Conservation (phyloP, 2,329 filamentous ascomycete genomes). For the Talaromyces sp. region DNA sequence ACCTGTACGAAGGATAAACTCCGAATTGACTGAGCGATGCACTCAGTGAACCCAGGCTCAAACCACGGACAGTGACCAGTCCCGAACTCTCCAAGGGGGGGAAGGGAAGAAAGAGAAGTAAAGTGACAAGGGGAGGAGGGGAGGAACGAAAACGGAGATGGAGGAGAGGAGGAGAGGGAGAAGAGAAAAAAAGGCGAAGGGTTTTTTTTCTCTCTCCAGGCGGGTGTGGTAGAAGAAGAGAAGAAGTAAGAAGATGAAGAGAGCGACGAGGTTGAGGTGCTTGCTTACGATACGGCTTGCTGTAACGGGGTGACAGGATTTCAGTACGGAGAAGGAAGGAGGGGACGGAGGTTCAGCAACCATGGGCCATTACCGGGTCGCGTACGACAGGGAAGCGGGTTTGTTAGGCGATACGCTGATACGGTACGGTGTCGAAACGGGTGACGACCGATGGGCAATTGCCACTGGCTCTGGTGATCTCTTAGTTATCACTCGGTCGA, state of each 20-base stretch:
- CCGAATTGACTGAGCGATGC: not conserved
- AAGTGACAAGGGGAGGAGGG: constrained; percentile 16
- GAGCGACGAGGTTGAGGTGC: not conserved
- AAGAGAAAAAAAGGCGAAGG: constrained; percentile 28
- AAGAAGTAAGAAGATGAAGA: constrained; percentile 22
- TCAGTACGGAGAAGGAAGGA: constrained; percentile 2
- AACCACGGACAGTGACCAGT: constrained; percentile 26
- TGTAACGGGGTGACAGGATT: not conserved
- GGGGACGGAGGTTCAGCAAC: not conserved
- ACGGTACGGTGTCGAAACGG: not conserved
- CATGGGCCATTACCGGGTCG: constrained; percentile 3
- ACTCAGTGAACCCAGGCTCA: constrained; percentile 3
- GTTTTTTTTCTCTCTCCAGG: constrained; percentile 36
- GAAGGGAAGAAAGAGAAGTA: constrained; percentile 17
- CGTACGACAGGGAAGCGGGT: constrained; percentile 9
- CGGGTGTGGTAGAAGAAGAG: constrained; percentile 35
- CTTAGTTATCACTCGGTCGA: not conserved
- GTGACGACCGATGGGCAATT: not conserved
- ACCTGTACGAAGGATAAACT: constrained; percentile 19
- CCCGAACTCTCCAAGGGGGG: constrained; percentile 38
- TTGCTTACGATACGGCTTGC: constrained; percentile 1
- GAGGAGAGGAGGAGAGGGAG: constrained; percentile 29
- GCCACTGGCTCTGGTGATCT: not conserved
- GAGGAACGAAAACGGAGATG: constrained; percentile 24
- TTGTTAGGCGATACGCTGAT: not conserved